Evolutionary conservation across 441 rosid species (phyloP), one percentile per base, ranked within the genome.

Genomic region (Euphorbia corollata): DNA sequence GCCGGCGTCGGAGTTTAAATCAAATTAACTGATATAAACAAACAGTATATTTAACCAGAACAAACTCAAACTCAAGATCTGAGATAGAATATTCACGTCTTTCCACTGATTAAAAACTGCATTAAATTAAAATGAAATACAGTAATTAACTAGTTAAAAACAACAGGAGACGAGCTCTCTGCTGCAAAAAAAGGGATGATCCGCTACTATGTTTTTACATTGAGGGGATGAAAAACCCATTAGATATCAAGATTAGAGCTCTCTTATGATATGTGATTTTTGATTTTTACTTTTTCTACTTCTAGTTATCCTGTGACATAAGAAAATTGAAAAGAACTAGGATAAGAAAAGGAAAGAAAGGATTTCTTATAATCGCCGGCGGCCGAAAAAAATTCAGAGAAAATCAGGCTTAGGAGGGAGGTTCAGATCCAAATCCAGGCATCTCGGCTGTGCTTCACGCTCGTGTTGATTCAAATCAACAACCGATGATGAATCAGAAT

Each of bases 391-490:
- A 67, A 58, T n/a, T 75, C 81, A 85, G 51, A 70, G 75, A 18
- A 74, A 8, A 43, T 87, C 91, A 24, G 84, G 76, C 57, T 75
- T 68, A 1, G 94, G 86, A 12, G 83, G 85, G 24, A 61, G 57
- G 71, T 90, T 90, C 50, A 90, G 94, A 61, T 85, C 89, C 39
- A 85, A 71, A 76, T 83, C 85, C 0, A 87, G 72, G 3, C 75
- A 65, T 20, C 76, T 59, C 6, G 72, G 67, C 1, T 76, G 77
- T 3, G 48, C 41, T 11, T 64, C 68, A 64, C 61, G 60, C 39
- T 75, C 73, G 59, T 70, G 60, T 8, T 68, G 75, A 70, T 69
- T 83, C 48, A 70, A 43, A 79, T 87, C 87, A 43, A 87, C 60
- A 60, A 84, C 81, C 30, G 84, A 80, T 2, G 90, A 89, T 5